Evolutionary conservation across 495 filamentous ascomycete genomes (phyloP), one percentile per base, ranked within the genome.

Genomic region (Talaromyces proteolyticus): DNA sequence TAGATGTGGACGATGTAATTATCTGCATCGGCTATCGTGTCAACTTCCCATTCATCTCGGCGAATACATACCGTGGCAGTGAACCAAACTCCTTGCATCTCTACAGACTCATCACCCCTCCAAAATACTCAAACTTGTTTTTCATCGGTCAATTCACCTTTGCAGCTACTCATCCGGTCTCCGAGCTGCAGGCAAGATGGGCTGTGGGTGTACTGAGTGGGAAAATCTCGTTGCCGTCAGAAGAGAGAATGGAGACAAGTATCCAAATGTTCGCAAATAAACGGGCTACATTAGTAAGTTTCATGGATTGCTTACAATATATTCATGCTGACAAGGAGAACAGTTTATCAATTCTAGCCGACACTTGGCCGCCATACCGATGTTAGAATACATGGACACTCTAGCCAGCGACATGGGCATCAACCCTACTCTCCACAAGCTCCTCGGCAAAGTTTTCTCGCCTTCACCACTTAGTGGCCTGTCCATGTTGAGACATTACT

Each of bases 1-100:
- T 63, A 19, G 55, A 61, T 43, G 55, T 50, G 14, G 57, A 60
- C 42, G 49, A 56, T 17, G 50, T 61, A 41, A 58, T 58, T 39
- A 49, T 29, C 8, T 56, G 54, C 16, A 63, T 56, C 2, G 55
- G 56, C 24, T 61, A 61, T 34, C 16, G 37, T 42, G 43, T 47
- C 26, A 49, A 36, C 25, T 57, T 26, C 50, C 54, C 10, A 54
- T 49, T 54, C 47, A 54, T 14, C 43, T 43, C 19, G 2, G 42
- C 26, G 40, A 53, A 40, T 22, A 49, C 22, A 14, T 52, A 39
- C 34, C 45, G 49, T 12, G 22, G 36, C 4, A 38, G 3, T 11
- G n/a, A 36, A 44, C 42, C 24, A 40, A 56, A 39, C 42, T 23
- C 51, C 12, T 29, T 58, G 4, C 53, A 57, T 17, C 50, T 55